Evolutionary conservation across 768 basidiomycete genomes (phyloP).

Genomic region (Naganishia vaughanmartiniae): DNA sequence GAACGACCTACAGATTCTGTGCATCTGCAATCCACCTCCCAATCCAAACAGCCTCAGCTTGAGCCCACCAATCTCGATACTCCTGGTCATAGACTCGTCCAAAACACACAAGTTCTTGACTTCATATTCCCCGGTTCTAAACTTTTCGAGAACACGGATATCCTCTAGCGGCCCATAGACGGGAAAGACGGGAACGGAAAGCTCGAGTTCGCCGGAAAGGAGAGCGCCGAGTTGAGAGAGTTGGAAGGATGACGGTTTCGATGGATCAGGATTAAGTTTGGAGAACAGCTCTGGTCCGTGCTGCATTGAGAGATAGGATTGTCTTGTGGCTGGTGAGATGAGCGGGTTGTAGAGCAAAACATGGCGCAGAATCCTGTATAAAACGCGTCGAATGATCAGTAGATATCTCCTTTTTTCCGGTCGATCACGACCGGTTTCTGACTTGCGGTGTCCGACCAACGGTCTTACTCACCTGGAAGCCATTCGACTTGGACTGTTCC

Average conservation of each 20-base stretch:
- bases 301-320: constrained; percentile 63
- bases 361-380: constrained; percentile 74
- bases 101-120: constrained; percentile 88
- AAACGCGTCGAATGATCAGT: constrained; percentile 7
- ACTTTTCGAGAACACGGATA: constrained; percentile 85
- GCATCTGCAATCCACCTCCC: constrained; percentile 88
- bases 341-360: constrained; percentile 94
- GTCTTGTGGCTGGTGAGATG: constrained; percentile 75
- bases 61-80: constrained; percentile 86
- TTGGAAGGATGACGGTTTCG: constrained; percentile 58
- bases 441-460: neutral
- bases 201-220: constrained; percentile 81
- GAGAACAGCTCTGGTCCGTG: constrained; percentile 63
- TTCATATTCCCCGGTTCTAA: constrained; percentile 74
- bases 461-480: constrained; percentile 66
- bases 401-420: neutral
- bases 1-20: constrained; percentile 62
- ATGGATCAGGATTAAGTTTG: constrained; percentile 68
- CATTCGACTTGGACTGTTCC: constrained; percentile 75
- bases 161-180: constrained; percentile 98
- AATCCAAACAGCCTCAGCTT: constrained; percentile 91
- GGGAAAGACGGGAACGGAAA: constrained; percentile 89
- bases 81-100: constrained; percentile 92
- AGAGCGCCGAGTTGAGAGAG: constrained; percentile 93
- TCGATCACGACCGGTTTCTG: neutral